Conservation (phyloP, 176 grass and related monocot species). For the Ensete glaucum region DNA sequence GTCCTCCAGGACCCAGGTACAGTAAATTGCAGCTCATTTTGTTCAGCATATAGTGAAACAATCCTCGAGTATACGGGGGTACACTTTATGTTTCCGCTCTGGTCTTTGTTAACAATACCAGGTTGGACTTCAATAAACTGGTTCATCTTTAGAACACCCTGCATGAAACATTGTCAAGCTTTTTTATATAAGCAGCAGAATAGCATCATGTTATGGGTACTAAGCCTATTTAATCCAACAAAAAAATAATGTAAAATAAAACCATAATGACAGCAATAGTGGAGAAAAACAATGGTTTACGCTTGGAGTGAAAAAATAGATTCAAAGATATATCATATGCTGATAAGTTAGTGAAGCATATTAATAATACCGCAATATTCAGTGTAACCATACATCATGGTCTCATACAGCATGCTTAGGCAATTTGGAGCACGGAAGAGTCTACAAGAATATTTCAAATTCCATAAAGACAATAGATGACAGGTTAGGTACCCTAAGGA, state of each 20-base stretch:
- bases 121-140: slow-evolving; percentile 80
- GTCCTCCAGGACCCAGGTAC: slow-evolving; percentile 57
- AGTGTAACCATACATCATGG: too few relatives aligned
- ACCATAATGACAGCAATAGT: too few relatives aligned
- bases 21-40: slow-evolving; percentile 89
- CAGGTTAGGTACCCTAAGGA: too few relatives aligned
- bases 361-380: background rate
- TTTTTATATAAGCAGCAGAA: background rate
- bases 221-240: background rate
- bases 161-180: slow-evolving; percentile 5
- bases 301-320: too few relatives aligned
- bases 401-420: too few relatives aligned
- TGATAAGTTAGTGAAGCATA: background rate
- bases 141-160: slow-evolving; percentile 87
- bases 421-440: too few relatives aligned
- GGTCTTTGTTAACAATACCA: slow-evolving; percentile 82
- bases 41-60: slow-evolving; percentile 81
- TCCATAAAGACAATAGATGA: too few relatives aligned
- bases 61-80: slow-evolving; percentile 91
- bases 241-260: background rate
- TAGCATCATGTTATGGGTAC: background rate
- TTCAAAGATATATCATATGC: too few relatives aligned
- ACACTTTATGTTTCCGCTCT: slow-evolving; percentile 74
- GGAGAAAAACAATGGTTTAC: too few relatives aligned
- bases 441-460: too few relatives aligned